Evolutionary conservation across 441 rosid species (phyloP).

Genomic region (Cnidoscolus chayamansa): DNA sequence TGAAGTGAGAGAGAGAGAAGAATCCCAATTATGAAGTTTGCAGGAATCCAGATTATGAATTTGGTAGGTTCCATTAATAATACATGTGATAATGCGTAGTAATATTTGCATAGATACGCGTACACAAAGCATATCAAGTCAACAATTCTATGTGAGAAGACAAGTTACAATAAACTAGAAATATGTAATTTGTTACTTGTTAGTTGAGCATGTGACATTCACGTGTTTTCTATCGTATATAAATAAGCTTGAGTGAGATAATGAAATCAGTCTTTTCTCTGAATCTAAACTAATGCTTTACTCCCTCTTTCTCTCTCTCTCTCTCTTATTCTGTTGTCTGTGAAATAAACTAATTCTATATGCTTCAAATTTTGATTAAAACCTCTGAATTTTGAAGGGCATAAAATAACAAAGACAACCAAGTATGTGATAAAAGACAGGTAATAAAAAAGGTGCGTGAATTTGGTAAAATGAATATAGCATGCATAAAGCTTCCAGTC

Average conservation of each 20-base stretch:
- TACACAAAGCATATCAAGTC: neutral
- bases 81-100: neutral
- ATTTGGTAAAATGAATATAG: conserved; percentile 4
- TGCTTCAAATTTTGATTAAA: neutral
- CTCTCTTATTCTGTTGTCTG: no score
- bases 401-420: neutral
- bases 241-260: no score
- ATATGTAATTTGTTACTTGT: no score
- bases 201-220: no score
- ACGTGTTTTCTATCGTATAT: no score
- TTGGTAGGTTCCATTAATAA: neutral
- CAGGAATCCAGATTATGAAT: no score
- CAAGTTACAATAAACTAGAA: neutral
- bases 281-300: no score
- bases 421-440: neutral
- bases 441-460: neutral
- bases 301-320: no score
- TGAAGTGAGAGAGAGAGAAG: neutral
- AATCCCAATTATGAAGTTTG: neutral
- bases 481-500: neutral
- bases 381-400: conserved; percentile 2
- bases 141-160: neutral
- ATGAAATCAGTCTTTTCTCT: no score
- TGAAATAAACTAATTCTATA: neutral
- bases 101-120: neutral